Conservation (phyloP, 805 yeast genomes). For the Wickerhamiella shivajii region DNA sequence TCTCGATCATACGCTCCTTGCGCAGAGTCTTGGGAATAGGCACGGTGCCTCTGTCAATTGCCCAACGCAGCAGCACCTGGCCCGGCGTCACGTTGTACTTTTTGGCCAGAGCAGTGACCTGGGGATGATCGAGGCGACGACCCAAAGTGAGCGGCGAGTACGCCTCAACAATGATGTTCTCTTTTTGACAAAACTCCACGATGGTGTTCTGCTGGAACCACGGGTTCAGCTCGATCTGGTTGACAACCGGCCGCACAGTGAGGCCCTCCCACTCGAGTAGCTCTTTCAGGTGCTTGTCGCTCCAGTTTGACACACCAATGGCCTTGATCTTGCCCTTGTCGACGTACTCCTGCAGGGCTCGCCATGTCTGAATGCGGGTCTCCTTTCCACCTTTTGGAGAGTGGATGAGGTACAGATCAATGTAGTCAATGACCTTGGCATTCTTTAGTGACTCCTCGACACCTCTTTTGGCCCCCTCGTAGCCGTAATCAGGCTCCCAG, state of each 20-base stretch:
- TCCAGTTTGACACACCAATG: constrained; percentile 55
- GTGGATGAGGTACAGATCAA: constrained; percentile 57
- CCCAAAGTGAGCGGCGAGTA: constrained; percentile 70
- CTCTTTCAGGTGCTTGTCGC: constrained; percentile 41
- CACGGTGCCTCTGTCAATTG: constrained; percentile 36
- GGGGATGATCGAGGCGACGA: constrained; percentile 30
- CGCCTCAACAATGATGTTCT: constrained; percentile 53
- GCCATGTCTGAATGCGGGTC: constrained; percentile 35
- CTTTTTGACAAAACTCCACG: constrained; percentile 40
- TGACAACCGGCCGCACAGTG: constrained; percentile 47
- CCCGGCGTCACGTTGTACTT: constrained; percentile 32
- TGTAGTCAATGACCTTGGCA: constrained; percentile 45
- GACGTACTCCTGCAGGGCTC: constrained; percentile 42
- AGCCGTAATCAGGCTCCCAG: constrained; percentile 56
- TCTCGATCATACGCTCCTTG: constrained; percentile 42
- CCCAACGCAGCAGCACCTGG: constrained; percentile 37
- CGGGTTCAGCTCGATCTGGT: constrained; percentile 75
- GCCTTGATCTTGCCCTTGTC: constrained; percentile 34
- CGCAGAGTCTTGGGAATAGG: constrained; percentile 62
- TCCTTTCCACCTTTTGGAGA: constrained; percentile 27
- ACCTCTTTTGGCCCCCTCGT: constrained; percentile 33
- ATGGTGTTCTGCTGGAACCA: constrained; percentile 60
- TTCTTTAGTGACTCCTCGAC: constrained; percentile 39
- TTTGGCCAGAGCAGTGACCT: constrained; percentile 24
- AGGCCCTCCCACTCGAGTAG: constrained; percentile 34